A percentile compares a stretch with the other conserved stretches of the same genome.
Conservation (phyloP, 495 filamentous ascomycete species). For the Penicillium atrosanguineum region DNA sequence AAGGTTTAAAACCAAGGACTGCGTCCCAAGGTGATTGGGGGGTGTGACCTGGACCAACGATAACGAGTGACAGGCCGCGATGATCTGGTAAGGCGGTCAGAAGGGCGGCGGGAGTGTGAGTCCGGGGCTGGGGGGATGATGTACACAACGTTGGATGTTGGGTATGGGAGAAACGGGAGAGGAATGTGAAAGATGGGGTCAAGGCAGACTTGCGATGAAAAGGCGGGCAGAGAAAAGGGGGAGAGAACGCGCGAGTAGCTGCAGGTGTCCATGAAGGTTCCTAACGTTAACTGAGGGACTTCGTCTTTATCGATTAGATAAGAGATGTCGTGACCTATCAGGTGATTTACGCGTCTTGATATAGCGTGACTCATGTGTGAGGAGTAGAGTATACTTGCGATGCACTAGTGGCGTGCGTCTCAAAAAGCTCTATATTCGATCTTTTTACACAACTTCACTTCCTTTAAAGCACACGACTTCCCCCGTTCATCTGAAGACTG, state of each 20-base stretch:
- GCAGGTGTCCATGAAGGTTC: constrained; percentile 9
- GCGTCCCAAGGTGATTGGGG: constrained; percentile 13
- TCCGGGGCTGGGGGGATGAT: neutral
- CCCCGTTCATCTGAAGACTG: neutral
- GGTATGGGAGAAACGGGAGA: neutral
- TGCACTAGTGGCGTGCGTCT: neutral
- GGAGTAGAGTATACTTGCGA: neutral
- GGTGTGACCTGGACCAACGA: constrained; percentile 36
- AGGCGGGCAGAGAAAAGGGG: neutral
- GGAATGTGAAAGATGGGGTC: neutral
- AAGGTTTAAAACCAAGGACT: constrained; percentile 32
- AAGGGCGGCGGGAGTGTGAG: constrained; percentile 25
- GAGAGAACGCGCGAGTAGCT: neutral
- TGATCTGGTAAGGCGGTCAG: constrained; percentile 36
- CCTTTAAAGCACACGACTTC: neutral
- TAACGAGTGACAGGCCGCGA: constrained; percentile 33
- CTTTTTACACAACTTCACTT: neutral
- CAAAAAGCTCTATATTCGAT: neutral
- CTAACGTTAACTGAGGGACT: neutral
- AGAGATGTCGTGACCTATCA: constrained; percentile 18
- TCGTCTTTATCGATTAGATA: constrained; percentile 27
- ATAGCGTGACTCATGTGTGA: neutral
- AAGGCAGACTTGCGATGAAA: neutral
- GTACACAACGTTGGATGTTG: neutral
- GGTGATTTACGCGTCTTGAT: constrained; percentile 1